Percentiles rank a stretch among this genome's conserved stretches.
These are phyloP conservation scores for Cercophora newfieldiana DNA, from an alignment of 495 filamentous ascomycete species.

Conservation along the genomic window DNA sequence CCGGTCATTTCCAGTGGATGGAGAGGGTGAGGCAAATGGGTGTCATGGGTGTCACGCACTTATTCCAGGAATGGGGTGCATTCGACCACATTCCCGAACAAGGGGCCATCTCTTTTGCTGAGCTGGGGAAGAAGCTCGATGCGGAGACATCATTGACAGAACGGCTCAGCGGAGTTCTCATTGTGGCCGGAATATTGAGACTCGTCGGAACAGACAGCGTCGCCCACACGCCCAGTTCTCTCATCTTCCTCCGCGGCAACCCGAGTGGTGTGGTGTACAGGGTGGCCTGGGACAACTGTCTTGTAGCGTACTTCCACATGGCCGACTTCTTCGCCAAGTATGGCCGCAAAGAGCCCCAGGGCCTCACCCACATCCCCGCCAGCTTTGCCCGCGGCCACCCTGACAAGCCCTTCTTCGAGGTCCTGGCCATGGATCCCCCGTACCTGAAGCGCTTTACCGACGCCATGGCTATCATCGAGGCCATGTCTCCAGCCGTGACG, in stretches of 20 bases:
- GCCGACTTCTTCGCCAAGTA: constrained; percentile 20
- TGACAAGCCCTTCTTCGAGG: constrained; percentile 14
- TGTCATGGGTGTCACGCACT: not conserved
- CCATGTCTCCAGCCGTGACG: not conserved
- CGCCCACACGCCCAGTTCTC: constrained; percentile 8
- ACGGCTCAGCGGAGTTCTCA: not conserved
- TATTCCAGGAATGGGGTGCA: constrained; percentile 1
- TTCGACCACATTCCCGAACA: not conserved
- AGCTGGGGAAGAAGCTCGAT: not conserved
- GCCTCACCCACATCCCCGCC: constrained; percentile 8
- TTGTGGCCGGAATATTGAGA: not conserved
- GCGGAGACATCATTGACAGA: constrained; percentile 2
- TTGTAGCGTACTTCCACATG: constrained; percentile 3
- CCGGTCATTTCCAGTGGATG: constrained; percentile 1
- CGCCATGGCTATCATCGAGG: constrained; percentile 2
- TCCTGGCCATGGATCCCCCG: constrained; percentile 3
- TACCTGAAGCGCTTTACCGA: constrained; percentile 1
- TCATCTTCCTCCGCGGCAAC: not conserved
- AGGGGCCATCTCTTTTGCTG: not conserved
- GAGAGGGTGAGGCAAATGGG: constrained; percentile 1
- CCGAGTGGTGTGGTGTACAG: not conserved
- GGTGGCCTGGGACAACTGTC: constrained; percentile 13
- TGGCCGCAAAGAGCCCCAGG: constrained; percentile 24
- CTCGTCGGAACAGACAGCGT: constrained; percentile 4
- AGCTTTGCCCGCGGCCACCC: constrained; percentile 14